These are phyloP conservation scores for Aspergillus viridinutans DNA, from an alignment of 2,329 filamentous ascomycete genomes.

Conservation along the genomic window DNA sequence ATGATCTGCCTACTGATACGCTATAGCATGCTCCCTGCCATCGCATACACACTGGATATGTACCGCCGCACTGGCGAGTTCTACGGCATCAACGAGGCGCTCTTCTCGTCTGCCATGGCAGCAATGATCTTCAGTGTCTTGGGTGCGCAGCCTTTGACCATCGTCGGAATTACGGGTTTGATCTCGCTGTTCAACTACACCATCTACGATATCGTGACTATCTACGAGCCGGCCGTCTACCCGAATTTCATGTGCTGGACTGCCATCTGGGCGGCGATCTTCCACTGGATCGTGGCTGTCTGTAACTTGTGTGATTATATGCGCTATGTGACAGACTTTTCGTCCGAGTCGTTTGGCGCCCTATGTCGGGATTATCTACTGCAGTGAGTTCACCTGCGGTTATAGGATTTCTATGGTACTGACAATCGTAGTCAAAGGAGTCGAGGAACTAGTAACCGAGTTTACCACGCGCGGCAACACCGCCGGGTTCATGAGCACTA, in stretches of 20 bases:
- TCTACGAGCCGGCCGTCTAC: conserved; percentile 49
- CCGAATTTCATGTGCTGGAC: conserved; percentile 55
- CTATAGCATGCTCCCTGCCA: conserved; percentile 50
- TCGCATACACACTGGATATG: conserved; percentile 59
- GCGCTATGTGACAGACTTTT: conserved; percentile 57
- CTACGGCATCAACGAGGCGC: conserved; percentile 55
- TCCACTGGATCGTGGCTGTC: conserved; percentile 53
- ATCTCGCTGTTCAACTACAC: conserved; percentile 57
- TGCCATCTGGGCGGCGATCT: conserved; percentile 54
- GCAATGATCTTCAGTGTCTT: conserved; percentile 53
- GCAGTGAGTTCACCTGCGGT: conserved; percentile 32
- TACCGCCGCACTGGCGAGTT: conserved; percentile 51
- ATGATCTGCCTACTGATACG: background rate
- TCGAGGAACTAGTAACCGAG: conserved; percentile 52
- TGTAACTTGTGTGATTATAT: conserved; percentile 55
- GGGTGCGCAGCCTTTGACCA: conserved; percentile 52
- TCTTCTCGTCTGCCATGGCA: conserved; percentile 53
- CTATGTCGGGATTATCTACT: conserved; percentile 56
- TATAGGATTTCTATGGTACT: background rate
- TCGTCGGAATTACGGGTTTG: conserved; percentile 55
- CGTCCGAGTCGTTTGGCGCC: conserved; percentile 51
- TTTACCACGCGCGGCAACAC: conserved; percentile 40
- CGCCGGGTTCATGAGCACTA: conserved; percentile 47
- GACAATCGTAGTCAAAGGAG: conserved; percentile 48
- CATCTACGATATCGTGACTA: conserved; percentile 53